A percentile compares a stretch with the other conserved stretches of the same genome.
phyloP scores from a whole-genome alignment of 2,329 filamentous ascomycete genomes.

The Botrytis fabae region DNA sequence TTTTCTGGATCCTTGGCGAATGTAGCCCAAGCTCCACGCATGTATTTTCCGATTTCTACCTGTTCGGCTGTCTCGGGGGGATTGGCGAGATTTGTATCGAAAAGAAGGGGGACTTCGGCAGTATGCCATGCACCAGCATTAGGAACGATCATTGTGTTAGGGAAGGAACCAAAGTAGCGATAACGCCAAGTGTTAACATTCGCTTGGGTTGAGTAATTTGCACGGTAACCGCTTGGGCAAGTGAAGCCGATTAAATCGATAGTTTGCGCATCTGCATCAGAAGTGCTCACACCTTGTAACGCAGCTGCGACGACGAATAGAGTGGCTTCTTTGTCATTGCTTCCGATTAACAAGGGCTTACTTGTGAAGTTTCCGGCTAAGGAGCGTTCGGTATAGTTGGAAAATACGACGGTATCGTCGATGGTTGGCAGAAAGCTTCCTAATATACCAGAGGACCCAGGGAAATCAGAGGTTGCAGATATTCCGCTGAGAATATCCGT shows the following conservation, averaged over 20 bases:
- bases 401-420: constrained; percentile 37
- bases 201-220: constrained; percentile 34
- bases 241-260: constrained; percentile 41
- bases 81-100: constrained; percentile 30
- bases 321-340: constrained; percentile 41
- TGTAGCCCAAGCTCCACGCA: constrained; percentile 44
- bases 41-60: constrained; percentile 39
- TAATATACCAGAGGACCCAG: constrained; percentile 25
- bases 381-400: constrained; percentile 34
- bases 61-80: constrained; percentile 33
- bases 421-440: constrained; percentile 37
- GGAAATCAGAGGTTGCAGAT: constrained; percentile 14
- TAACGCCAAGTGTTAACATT: constrained; percentile 44
- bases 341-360: constrained; percentile 40
- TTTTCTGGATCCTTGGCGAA: constrained; percentile 44
- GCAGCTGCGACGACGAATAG: constrained; percentile 36
- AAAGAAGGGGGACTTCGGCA: constrained; percentile 42
- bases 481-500: constrained; percentile 26
- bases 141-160: constrained; percentile 39
- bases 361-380: constrained; percentile 28
- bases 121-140: constrained; percentile 42
- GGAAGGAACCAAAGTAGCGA: constrained; percentile 43
- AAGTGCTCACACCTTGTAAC: constrained; percentile 27
- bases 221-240: constrained; percentile 39
- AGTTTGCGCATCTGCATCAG: constrained; percentile 36